These are phyloP conservation scores for Salix arbutifolia DNA, from an alignment of 345 rosid species.

Conservation along the genomic window DNA sequence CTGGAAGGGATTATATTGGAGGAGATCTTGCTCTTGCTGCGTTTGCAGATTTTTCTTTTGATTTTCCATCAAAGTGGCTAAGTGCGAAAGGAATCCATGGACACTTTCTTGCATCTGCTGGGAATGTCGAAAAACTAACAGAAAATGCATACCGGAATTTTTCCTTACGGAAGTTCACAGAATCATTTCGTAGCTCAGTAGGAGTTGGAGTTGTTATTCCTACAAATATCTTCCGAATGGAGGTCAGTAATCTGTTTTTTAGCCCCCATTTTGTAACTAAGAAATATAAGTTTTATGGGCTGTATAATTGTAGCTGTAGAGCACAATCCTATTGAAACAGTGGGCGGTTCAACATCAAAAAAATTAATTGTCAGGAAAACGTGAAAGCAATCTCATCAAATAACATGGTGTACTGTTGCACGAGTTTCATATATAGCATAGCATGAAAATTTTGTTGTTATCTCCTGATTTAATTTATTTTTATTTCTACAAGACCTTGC, in stretches of 20 bases:
- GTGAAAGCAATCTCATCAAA: background rate
- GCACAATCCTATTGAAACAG: background rate
- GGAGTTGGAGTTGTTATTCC: conserved; percentile 91
- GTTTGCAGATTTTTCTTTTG: conserved; percentile 90
- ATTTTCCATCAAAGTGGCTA: conserved; percentile 75
- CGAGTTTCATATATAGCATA: background rate
- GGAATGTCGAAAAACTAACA: conserved; percentile 65
- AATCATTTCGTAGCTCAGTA: conserved; percentile 63
- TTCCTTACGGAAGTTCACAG: conserved; percentile 45
- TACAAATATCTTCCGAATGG: conserved; percentile 72
- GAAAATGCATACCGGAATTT: conserved; percentile 64
- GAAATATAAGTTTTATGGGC: background rate
- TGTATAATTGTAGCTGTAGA: background rate
- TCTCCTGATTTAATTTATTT: background rate
- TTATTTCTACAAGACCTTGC: background rate
- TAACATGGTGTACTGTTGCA: background rate
- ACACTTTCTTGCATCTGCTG: conserved; percentile 83
- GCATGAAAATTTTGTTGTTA: background rate
- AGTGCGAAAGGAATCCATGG: conserved; percentile 88
- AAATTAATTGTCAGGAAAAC: background rate
- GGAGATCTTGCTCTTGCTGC: conserved; percentile 88
- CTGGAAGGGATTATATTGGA: conserved; percentile 74
- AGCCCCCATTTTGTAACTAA: background rate
- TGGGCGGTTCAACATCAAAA: background rate
- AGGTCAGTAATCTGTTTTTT: conserved; percentile 46